Evolutionary conservation across 2,329 filamentous ascomycete species (phyloP).

Genomic region (Ophiostoma quercus): DNA sequence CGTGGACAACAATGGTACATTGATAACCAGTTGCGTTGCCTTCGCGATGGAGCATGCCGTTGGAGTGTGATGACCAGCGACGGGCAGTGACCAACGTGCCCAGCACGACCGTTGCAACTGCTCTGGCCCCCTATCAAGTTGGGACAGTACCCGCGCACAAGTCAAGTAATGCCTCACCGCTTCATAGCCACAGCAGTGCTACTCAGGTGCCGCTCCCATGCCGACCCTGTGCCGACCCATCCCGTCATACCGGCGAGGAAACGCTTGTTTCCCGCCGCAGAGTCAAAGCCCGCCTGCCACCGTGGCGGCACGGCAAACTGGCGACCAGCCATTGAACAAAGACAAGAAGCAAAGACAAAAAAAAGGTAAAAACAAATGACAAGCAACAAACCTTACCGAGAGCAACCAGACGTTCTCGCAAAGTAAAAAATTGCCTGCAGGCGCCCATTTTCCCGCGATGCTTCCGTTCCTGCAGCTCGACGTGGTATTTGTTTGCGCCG

Average conservation of each 20-base stretch:
- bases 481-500: neutral
- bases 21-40: neutral
- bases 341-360: too few species aligned
- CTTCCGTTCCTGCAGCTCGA: constrained; percentile 1
- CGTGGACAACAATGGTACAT: neutral
- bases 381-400: neutral
- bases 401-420: neutral
- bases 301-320: neutral
- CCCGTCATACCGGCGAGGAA: neutral
- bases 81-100: neutral
- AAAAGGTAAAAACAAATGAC: too few species aligned
- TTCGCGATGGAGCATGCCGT: neutral
- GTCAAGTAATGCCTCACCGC: neutral
- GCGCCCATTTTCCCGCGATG: neutral
- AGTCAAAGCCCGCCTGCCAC: neutral
- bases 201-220: neutral
- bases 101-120: neutral
- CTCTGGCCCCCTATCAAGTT: neutral
- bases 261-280: neutral
- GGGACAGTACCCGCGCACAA: neutral
- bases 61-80: neutral
- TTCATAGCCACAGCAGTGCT: neutral
- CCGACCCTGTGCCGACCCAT: neutral
- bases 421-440: neutral
- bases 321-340: neutral